A percentile compares a stretch with the other conserved stretches of the same genome.
Conservation (phyloP, 768 basidiomycete genomes). For the Lyophyllum atratum region DNA sequence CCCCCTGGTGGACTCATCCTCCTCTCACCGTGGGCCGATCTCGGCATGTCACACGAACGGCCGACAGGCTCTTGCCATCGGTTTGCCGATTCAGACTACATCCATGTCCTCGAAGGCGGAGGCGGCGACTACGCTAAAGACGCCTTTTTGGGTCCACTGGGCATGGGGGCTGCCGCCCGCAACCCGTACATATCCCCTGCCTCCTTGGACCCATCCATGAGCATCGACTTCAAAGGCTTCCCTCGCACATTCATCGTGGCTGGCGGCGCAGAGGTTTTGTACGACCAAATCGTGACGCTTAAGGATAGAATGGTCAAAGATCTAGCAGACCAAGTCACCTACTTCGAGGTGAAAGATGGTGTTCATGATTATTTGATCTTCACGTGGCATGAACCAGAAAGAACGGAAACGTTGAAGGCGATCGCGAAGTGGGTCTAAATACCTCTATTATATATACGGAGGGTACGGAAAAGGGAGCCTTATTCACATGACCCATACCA, state of each 20-base stretch:
- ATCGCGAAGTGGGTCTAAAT: constrained; percentile 52
- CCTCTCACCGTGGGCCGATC: constrained; percentile 60
- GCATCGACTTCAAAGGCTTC: constrained; percentile 52
- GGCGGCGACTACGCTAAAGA: constrained; percentile 30
- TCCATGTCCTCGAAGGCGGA: constrained; percentile 19
- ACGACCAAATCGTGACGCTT: constrained; percentile 49
- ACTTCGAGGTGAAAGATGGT: constrained; percentile 51
- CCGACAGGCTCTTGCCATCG: constrained; percentile 39
- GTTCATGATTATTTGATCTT: constrained; percentile 58
- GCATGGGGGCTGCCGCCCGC: constrained; percentile 41
- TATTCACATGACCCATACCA: not conserved
- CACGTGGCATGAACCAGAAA: constrained; percentile 53
- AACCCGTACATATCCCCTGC: constrained; percentile 65
- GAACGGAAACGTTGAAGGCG: constrained; percentile 44
- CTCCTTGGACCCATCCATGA: constrained; percentile 37
- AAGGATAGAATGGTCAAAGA: constrained; percentile 48
- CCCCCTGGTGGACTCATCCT: constrained; percentile 52
- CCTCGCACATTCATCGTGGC: constrained; percentile 61
- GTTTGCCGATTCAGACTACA: constrained; percentile 38
- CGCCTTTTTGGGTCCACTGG: constrained; percentile 52
- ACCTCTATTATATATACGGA: not conserved
- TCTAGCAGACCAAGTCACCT: constrained; percentile 48
- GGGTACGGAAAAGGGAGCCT: not conserved
- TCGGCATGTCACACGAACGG: constrained; percentile 39
- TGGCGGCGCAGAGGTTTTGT: constrained; percentile 59